Base-by-base conservation (phyloP, 371 early-diverging fungal genomes). In the Mucor sp. region DNA sequence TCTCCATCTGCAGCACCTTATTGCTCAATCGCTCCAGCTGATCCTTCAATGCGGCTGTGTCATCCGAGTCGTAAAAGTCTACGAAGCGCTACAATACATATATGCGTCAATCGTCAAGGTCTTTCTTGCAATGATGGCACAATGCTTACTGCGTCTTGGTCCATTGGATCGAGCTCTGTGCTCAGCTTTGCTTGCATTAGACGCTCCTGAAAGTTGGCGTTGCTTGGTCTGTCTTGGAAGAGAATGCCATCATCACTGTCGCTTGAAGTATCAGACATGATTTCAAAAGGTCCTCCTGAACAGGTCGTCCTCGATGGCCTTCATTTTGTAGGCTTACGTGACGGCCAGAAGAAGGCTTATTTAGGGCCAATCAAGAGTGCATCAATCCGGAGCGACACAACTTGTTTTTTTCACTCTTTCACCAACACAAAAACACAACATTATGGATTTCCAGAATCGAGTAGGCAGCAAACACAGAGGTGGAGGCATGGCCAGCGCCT, bases 401-500 rank as follows among this genome's bases (percentile, higher is more conserved):
- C n/a, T n/a, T 48, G 6, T 6, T 30, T 48, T 21, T 48, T 21
- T 48, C 48, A 48, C 48, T 48, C 23, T 48, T 48, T 50, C 41
- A 53, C 8, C 14, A 53, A 53, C 17, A 9, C n/a, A 48, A 48
- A 4, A 14, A 53, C 15, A 27, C 27, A 27, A 23, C 14, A 47
- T 27, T 7, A 90, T 90, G 92, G 91, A 91, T 81, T 89, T 87
- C 68, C 91, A 89, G 75, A 92, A 88, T 78, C 90, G 97, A 70
- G 97, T 90, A 4, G 99, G 99, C 60, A 91, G 93, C 67, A 99
- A 97, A 79, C 91, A 92, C 19, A 95, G 98, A 55, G 86, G 92
- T 25, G 98, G 95, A 58, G 97, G 95, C 65, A 92, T 96, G 0
- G 94, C 95, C 43, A 88, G 93, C 28, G 75, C 77, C 55, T 90